These are phyloP conservation scores for Pugionium dolabratum DNA, from an alignment of 345 rosid genomes.

Conservation along the genomic window DNA sequence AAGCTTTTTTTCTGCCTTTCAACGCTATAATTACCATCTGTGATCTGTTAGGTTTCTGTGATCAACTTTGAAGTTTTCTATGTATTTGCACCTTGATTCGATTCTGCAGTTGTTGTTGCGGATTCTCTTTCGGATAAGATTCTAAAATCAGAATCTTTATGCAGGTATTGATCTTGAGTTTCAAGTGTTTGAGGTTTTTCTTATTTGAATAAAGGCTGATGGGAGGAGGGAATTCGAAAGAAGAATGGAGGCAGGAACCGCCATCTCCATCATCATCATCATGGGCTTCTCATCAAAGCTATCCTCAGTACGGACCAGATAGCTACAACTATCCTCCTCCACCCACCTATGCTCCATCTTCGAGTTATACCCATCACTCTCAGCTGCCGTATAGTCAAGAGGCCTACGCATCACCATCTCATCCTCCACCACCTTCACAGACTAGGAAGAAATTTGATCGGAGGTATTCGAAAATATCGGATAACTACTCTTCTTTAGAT, in stretches of 20 bases:
- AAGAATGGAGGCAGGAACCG: constrained; percentile 36
- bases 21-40: neutral
- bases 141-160: neutral
- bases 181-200: neutral
- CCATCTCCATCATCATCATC: constrained; percentile 49
- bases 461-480: constrained; percentile 79
- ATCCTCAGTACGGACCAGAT: constrained; percentile 53
- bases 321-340: constrained; percentile 46
- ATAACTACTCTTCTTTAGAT: constrained; percentile 71
- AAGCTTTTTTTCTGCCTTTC: neutral
- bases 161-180: constrained; percentile 25
- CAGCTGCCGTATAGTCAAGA: constrained; percentile 35
- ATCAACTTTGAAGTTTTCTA: constrained; percentile 2
- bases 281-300: constrained; percentile 46
- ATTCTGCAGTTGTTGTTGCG: neutral
- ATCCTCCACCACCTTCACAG: constrained; percentile 40
- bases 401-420: constrained; percentile 40
- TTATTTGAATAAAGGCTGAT: constrained; percentile 29
- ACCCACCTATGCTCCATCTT: constrained; percentile 29
- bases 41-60: neutral
- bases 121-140: constrained; percentile 13
- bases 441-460: constrained; percentile 59
- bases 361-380: constrained; percentile 13
- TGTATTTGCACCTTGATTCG: constrained; percentile 22
- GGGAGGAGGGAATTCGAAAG: constrained; percentile 75